Conservation (phyloP, 306 rosid species). For the Corylus heterophylla region DNA sequence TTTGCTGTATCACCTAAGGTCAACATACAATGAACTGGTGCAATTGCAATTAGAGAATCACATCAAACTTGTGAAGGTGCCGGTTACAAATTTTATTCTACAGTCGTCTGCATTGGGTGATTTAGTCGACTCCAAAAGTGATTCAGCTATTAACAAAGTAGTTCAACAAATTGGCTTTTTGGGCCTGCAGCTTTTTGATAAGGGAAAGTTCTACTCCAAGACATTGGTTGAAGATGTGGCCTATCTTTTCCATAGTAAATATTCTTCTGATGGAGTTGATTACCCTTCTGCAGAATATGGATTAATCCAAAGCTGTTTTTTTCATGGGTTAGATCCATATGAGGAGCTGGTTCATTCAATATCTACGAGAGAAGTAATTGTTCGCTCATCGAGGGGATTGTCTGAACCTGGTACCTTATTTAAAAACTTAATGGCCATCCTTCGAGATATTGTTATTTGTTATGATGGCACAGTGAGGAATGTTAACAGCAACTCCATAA, state of each 20-base stretch:
- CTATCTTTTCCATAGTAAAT: slow-evolving; percentile 49
- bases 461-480: slow-evolving; percentile 93
- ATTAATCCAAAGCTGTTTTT: slow-evolving; percentile 65
- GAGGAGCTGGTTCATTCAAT: slow-evolving; percentile 93
- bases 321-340: slow-evolving; percentile 84
- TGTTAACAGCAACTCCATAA: slow-evolving; percentile 80
- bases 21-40: slow-evolving; percentile 64
- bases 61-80: slow-evolving; percentile 49
- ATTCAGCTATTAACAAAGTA: slow-evolving; percentile 66
- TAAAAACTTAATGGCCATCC: slow-evolving; percentile 93
- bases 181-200: slow-evolving; percentile 76
- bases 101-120: slow-evolving; percentile 68
- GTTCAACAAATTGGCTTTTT: slow-evolving; percentile 90
- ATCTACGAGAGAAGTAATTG: slow-evolving; percentile 75
- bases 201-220: slow-evolving; percentile 80
- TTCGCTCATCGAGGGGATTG: slow-evolving; percentile 91
- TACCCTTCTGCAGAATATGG: slow-evolving; percentile 89
- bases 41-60: slow-evolving; percentile 70
- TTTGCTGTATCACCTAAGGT: slow-evolving; percentile 63
- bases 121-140: slow-evolving; percentile 76
- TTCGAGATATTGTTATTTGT: slow-evolving; percentile 85
- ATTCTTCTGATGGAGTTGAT: slow-evolving; percentile 50
- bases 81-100: slow-evolving; percentile 51
- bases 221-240: slow-evolving; percentile 80
- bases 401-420: slow-evolving; percentile 94